These are phyloP conservation scores for Carex arenaria DNA, from an alignment of 202 grass and related monocot species.

Conservation along the genomic window DNA sequence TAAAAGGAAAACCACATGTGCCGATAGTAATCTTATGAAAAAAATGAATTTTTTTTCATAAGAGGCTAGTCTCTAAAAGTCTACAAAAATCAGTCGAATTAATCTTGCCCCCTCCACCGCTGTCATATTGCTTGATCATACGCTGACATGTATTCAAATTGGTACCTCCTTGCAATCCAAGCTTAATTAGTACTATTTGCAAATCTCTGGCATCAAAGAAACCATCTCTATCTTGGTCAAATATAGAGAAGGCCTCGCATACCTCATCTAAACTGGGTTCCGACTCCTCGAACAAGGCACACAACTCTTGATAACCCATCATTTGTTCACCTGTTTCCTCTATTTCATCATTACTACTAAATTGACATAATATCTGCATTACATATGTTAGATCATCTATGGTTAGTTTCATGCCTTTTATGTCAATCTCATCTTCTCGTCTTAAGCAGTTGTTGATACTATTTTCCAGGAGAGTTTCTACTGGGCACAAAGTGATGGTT, in stretches of 20 bases:
- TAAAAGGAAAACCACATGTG: no score
- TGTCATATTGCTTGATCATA: slow-evolving; percentile 10
- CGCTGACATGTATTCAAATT: background rate
- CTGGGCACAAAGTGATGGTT: background rate
- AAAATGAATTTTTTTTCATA: background rate
- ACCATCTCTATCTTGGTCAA: slow-evolving; percentile 22
- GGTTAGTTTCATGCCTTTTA: slow-evolving; percentile 4
- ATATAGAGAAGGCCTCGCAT: slow-evolving; percentile 12
- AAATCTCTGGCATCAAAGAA: slow-evolving; percentile 23
- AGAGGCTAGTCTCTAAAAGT: background rate
- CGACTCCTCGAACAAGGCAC: background rate
- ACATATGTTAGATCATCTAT: slow-evolving; percentile 49
- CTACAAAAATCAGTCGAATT: background rate
- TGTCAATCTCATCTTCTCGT: background rate
- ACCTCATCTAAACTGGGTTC: slow-evolving; percentile 22
- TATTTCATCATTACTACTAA: background rate
- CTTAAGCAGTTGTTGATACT: background rate
- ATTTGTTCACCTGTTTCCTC: slow-evolving; percentile 11
- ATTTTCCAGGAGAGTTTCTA: background rate
- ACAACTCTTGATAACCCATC: slow-evolving; percentile 9
- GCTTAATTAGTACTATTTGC: background rate
- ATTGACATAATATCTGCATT: slow-evolving; percentile 34
- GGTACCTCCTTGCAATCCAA: background rate
- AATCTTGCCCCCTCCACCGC: background rate
- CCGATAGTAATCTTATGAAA: background rate